phyloP scores from a whole-genome alignment of 305 asterid species.

The Galium porrigens region DNA sequence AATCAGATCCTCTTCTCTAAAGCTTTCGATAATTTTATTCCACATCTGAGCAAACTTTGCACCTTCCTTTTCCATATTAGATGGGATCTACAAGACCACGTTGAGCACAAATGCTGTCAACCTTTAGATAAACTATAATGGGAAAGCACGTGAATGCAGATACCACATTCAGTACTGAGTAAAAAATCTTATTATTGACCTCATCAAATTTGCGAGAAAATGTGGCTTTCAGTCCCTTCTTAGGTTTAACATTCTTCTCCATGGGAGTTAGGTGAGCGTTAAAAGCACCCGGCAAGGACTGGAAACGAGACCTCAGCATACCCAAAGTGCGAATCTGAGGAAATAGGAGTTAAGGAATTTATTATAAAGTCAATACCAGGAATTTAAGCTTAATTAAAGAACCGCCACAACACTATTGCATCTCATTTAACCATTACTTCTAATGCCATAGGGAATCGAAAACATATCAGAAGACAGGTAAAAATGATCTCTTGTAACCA shows the following conservation, averaged over 20 bases:
- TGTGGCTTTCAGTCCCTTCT: constrained; percentile 60
- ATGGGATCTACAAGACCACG: constrained; percentile 42
- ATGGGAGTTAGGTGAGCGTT: constrained; percentile 65
- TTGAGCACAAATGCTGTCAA: constrained; percentile 8
- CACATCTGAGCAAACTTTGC: constrained; percentile 94
- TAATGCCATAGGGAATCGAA: not conserved
- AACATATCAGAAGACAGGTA: not conserved
- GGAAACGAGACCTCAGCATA: constrained; percentile 91
- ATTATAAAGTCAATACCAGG: constrained; percentile 14
- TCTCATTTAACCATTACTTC: not conserved
- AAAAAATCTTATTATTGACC: constrained; percentile 28
- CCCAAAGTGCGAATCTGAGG: constrained; percentile 77
- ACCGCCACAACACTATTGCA: not conserved
- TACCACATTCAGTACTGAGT: constrained; percentile 5
- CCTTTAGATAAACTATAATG: constrained; percentile 14
- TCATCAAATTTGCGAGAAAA: constrained; percentile 64
- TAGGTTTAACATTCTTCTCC: constrained; percentile 53
- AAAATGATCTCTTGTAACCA: not conserved
- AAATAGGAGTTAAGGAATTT: constrained; percentile 15
- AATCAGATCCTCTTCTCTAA: constrained; percentile 93
- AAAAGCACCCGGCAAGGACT: constrained; percentile 79
- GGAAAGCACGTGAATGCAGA: constrained; percentile 5
- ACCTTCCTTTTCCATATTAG: constrained; percentile 65
- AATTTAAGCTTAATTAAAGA: not conserved
- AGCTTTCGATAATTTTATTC: constrained; percentile 89